A percentile compares a stretch with the other conserved stretches of the same genome.
Conservation (phyloP, 2,329 filamentous ascomycete genomes). For the Onygenales sp. region DNA sequence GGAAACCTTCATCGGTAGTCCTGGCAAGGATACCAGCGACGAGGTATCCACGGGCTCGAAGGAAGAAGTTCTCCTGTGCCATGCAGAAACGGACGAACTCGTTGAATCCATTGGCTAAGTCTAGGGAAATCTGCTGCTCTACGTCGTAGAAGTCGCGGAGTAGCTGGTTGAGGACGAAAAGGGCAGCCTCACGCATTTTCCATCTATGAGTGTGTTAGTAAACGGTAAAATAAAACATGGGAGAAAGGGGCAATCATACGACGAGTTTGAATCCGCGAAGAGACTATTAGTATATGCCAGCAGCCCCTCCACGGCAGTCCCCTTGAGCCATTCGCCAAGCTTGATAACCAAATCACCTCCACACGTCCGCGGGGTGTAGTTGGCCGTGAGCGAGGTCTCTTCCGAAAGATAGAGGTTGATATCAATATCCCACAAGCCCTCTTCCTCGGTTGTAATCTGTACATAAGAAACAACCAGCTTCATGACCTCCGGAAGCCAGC, state of each 20-base stretch:
- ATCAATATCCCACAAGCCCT: constrained; percentile 93
- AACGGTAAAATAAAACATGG: constrained; percentile 4
- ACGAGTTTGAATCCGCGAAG: constrained; percentile 44
- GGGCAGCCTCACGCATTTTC: constrained; percentile 66
- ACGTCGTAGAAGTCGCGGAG: constrained; percentile 75
- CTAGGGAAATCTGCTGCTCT: constrained; percentile 58
- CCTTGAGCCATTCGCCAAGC: constrained; percentile 78
- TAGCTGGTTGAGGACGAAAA: constrained; percentile 79
- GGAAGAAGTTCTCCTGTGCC: constrained; percentile 59
- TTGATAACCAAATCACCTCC: constrained; percentile 90
- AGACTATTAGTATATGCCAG: constrained; percentile 66
- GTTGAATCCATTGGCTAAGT: constrained; percentile 64
- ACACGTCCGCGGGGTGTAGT: constrained; percentile 89
- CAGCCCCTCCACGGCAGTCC: constrained; percentile 66
- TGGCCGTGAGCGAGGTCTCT: constrained; percentile 87
- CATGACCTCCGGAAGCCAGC: constrained; percentile 83
- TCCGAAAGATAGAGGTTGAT: constrained; percentile 92
- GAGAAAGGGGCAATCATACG: constrained; percentile 18
- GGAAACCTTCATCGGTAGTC: constrained; percentile 50
- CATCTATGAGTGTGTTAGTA: constrained; percentile 34
- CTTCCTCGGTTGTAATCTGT: constrained; percentile 84
- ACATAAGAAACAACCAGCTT: constrained; percentile 76
- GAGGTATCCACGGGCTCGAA: constrained; percentile 79
- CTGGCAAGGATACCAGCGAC: constrained; percentile 72
- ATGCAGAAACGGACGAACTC: constrained; percentile 73